phyloP scores from a whole-genome alignment of 495 filamentous ascomycete species.

The Rostrohypoxylon terebratum region DNA sequence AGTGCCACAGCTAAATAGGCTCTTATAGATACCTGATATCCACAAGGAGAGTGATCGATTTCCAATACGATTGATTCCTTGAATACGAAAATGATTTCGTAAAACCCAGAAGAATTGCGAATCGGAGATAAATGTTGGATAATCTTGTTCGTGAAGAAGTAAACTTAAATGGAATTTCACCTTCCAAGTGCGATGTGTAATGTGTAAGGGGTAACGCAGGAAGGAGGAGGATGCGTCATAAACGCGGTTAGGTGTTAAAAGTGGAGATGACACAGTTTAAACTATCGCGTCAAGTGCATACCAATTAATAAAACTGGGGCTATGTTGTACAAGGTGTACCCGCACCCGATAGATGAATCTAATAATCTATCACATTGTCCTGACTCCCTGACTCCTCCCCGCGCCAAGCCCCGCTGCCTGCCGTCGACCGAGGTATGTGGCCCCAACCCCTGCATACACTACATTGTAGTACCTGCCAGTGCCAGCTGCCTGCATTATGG shows the following conservation, averaged over 20 bases:
- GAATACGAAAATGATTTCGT: not conserved
- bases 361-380: not conserved
- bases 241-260: slow-evolving; percentile 22
- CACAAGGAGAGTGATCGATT: not conserved
- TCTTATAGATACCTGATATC: not conserved
- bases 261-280: slow-evolving; percentile 9
- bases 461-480: too few species aligned
- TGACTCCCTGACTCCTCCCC: too few species aligned
- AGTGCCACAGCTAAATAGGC: not conserved
- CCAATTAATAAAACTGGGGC: slow-evolving; percentile 32
- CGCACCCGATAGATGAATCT: slow-evolving; percentile 30
- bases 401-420: slow-evolving; percentile 11
- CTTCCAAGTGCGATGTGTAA: not conserved
- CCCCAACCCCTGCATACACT: slow-evolving; percentile 22
- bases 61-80: not conserved
- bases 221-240: slow-evolving; percentile 5
- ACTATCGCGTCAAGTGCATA: slow-evolving; percentile 51
- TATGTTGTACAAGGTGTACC: not conserved
- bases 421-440: slow-evolving; percentile 27
- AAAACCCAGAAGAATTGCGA: not conserved
- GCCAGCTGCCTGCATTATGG: not conserved
- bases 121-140: not conserved
- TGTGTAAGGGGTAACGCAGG: not conserved
- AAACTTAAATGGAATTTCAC: not conserved
- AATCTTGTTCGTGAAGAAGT: not conserved